Evolutionary conservation across 2,329 filamentous ascomycete genomes (phyloP), one percentile per base, ranked within the genome.

Genomic region (Beauveria sp.): DNA sequence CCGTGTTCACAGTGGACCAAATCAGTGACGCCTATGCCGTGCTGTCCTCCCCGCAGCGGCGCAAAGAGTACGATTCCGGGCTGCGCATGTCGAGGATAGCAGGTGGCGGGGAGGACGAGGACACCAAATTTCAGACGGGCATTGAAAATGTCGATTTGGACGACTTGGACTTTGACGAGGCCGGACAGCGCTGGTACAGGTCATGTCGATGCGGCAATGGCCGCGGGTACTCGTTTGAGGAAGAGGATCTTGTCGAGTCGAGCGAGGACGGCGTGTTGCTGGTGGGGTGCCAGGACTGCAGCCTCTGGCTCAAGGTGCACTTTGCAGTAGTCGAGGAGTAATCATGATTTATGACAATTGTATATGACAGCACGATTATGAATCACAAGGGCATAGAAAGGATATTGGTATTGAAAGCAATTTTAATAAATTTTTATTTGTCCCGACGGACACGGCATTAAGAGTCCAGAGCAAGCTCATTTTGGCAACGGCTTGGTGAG

Each of bases 241-340:
- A 88, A 71, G 72, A 70, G 9, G 84, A 88, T 68, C 73, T 89
- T 54, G 81, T 85, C 64, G 83, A 81, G 68, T 81, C 79, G 44
- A 79, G 77, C 51, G 81, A 83, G 55, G 76, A 82, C 64, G 81
- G 85, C 9, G 83, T 86, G 68, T 71, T 88, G 52, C 77, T 87
- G 70, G 84, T 89, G 46, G 85, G 83, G 12, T 89, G 86, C 67
- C 76, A 78, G 61, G 85, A 87, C 66, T 89, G 86, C 65, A 88
- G 85, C 68, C 74, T 89, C 51, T 88, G 84, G 84, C 70, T 88
- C 56, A 80, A 80, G 61, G 84, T 89, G 43, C 78, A 85, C 55
- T 89, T 88, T 75, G 83, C 81, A 9, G 77, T 85, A 16, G 71
- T 84, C 30, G 79, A 74, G 28, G 72, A 71, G 68, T 7, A 62